These are phyloP conservation scores for Paramecium primaurelia DNA, from an alignment of 73 alveolate genomes.

Conservation along the genomic window DNA sequence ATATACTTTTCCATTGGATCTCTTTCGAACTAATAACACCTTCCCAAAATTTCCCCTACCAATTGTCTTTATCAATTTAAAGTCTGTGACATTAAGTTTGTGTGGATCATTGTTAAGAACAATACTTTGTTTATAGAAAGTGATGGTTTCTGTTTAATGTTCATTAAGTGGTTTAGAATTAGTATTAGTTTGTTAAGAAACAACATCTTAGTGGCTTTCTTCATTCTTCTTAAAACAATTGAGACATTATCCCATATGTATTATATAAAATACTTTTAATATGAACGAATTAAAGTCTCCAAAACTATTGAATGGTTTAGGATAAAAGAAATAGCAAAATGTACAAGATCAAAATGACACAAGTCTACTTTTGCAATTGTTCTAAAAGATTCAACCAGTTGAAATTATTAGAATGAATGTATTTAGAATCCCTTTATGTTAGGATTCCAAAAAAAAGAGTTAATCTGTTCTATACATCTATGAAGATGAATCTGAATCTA, in stretches of 20 bases:
- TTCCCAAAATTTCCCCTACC: conserved; percentile 56
- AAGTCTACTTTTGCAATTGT: background rate
- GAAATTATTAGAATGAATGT: background rate
- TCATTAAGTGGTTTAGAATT: background rate
- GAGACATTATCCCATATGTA: conserved; percentile 35
- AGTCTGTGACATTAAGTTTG: conserved; percentile 70
- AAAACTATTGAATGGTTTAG: background rate
- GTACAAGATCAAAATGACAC: background rate
- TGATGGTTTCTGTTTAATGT: conserved; percentile 29
- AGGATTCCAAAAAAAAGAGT: conserved; percentile 9
- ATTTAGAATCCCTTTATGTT: background rate
- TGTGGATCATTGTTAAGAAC: background rate
- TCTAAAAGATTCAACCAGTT: conserved; percentile 30
- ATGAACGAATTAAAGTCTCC: conserved; percentile 34
- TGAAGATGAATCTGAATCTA: conserved; percentile 8
- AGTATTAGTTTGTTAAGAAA: background rate
- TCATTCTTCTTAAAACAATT: conserved; percentile 26
- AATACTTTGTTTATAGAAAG: background rate
- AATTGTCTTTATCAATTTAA: conserved; percentile 48
- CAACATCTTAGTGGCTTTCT: background rate
- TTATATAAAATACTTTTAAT: background rate
- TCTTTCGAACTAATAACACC: conserved; percentile 24
- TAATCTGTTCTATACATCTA: background rate
- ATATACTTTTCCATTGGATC: conserved; percentile 40
- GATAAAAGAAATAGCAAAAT: background rate